These are phyloP conservation scores for Lactarius trivialis DNA, from an alignment of 768 basidiomycete species.

Conservation along the genomic window DNA sequence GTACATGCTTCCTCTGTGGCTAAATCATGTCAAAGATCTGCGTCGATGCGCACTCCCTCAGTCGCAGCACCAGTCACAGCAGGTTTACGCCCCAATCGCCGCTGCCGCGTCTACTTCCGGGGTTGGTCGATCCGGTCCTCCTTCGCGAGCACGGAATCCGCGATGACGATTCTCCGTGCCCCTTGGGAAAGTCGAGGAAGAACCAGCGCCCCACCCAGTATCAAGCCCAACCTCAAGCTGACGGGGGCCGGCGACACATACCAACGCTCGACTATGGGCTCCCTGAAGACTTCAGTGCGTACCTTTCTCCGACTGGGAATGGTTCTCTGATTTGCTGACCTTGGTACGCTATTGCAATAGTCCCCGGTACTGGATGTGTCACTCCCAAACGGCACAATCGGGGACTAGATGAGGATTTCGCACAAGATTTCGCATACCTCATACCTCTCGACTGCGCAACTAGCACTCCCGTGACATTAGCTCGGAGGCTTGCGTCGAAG, in stretches of 20 bases:
- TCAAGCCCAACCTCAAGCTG: neutral
- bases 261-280: slow-evolving; percentile 1
- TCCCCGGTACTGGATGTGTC: neutral
- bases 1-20: neutral
- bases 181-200: neutral
- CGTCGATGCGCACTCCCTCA: neutral
- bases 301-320: neutral
- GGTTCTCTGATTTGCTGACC: neutral
- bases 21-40: neutral
- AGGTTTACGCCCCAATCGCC: no score
- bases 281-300: neutral
- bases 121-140: neutral
- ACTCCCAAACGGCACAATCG: neutral
- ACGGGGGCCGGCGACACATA: neutral
- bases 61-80: neutral
- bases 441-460: neutral
- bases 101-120: neutral
- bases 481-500: neutral
- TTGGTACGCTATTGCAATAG: neutral
- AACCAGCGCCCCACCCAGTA: neutral
- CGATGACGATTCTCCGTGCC: neutral
- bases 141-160: neutral
- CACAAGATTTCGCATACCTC: neutral
- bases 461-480: neutral
- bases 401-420: neutral